A percentile compares a stretch with the other conserved stretches of the same genome.
Evolutionary conservation across 2,329 filamentous ascomycete species (phyloP).

Genomic region (Cladosporium sp.): DNA sequence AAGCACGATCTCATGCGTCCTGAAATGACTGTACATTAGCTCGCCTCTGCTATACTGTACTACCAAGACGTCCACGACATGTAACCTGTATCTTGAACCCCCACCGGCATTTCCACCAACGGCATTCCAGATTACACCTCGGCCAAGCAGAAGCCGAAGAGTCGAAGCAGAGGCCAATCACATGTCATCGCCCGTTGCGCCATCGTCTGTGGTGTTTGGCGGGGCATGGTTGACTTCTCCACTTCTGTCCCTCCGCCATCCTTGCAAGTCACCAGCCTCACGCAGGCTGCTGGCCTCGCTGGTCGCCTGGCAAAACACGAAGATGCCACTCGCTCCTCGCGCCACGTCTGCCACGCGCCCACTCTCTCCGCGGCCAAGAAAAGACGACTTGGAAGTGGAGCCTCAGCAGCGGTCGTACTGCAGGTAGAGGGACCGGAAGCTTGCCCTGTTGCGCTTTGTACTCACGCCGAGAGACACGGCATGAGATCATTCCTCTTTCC

Average conservation of each 20-base stretch:
- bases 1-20: neutral
- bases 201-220: slow-evolving; percentile 2
- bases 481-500: slow-evolving; percentile 15
- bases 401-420: neutral
- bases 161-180: neutral
- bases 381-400: slow-evolving; percentile 14
- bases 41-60: neutral
- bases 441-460: slow-evolving; percentile 4
- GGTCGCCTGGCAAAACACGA: neutral
- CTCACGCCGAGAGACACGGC: slow-evolving; percentile 12
- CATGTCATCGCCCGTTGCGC: neutral
- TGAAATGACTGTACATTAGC: neutral
- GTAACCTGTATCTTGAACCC: neutral
- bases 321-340: neutral
- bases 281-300: neutral
- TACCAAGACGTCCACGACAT: neutral
- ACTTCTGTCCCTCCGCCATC: neutral
- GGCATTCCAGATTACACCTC: neutral
- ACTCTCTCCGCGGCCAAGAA: neutral
- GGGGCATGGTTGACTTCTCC: neutral
- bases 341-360: neutral
- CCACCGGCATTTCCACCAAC: neutral
- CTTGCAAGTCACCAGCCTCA: neutral
- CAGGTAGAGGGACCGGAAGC: neutral
- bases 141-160: slow-evolving; percentile 1